Percentiles rank a stretch among this genome's conserved stretches.
Conservation (phyloP, 2,329 filamentous ascomycete species). For the Apiospora rasikravindrae region DNA sequence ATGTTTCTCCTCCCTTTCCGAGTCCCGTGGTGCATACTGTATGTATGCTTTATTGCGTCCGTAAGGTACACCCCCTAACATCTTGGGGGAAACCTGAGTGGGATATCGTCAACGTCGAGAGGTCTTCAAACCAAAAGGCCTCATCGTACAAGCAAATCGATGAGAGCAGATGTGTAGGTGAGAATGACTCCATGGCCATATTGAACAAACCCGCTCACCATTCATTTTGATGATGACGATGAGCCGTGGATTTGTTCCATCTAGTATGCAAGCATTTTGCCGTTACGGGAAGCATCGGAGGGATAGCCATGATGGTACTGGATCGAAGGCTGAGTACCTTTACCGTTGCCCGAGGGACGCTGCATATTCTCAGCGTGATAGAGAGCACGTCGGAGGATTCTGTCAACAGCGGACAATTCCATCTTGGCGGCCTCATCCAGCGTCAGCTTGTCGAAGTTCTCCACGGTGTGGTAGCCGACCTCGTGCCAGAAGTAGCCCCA, state of each 20-base stretch:
- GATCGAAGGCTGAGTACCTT: background rate
- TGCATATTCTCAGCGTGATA: background rate
- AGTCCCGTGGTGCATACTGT: background rate
- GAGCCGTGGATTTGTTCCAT: background rate
- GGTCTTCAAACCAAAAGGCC: background rate
- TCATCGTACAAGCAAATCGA: background rate
- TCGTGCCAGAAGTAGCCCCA: slow-evolving; percentile 61
- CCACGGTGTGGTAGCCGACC: slow-evolving; percentile 47
- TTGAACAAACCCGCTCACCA: background rate
- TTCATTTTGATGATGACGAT: background rate
- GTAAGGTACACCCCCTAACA: background rate
- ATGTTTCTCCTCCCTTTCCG: background rate
- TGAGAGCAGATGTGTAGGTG: background rate
- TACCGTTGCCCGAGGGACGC: background rate
- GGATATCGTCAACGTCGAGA: background rate
- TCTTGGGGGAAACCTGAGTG: background rate
- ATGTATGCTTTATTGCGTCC: background rate
- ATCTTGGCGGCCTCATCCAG: slow-evolving; percentile 49
- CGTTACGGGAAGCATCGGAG: background rate
- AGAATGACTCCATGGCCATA: background rate
- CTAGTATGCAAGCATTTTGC: background rate
- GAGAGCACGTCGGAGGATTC: slow-evolving; percentile 46
- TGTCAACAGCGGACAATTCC: slow-evolving; percentile 57
- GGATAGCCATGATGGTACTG: background rate
- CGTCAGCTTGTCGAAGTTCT: slow-evolving; percentile 52